These are phyloP conservation scores for Colletotrichum tanaceti DNA, from an alignment of 2,329 filamentous ascomycete genomes.

Conservation along the genomic window DNA sequence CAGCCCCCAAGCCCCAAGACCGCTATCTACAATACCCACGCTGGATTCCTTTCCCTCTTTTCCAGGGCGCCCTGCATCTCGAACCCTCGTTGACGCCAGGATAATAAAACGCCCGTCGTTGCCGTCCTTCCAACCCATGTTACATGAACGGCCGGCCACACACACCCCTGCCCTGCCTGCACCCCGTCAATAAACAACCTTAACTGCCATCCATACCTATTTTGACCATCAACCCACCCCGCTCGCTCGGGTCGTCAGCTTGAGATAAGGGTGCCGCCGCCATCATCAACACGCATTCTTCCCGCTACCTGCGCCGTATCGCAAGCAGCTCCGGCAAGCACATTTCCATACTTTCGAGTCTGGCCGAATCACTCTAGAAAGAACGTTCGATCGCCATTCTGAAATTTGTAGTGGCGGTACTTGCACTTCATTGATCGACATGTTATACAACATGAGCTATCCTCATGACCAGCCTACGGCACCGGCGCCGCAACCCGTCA, in stretches of 20 bases:
- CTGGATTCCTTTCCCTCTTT: not conserved
- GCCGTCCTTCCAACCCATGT: not conserved
- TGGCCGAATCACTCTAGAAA: not conserved
- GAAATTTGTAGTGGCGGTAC: not conserved
- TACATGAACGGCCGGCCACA: not conserved
- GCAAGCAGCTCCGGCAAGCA: not conserved
- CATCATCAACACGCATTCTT: not conserved
- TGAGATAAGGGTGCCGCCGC: constrained; percentile 1
- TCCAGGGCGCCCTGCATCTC: not conserved
- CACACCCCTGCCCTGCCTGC: not conserved
- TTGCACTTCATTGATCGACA: constrained; percentile 30
- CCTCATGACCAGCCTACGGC: constrained; percentile 41
- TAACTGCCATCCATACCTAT: constrained; percentile 9
- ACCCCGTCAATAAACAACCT: constrained; percentile 9
- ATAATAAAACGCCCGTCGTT: not conserved
- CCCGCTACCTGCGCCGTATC: not conserved
- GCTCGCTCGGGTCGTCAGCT: not conserved
- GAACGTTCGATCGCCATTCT: not conserved
- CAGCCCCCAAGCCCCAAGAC: constrained; percentile 30
- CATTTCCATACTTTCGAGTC: not conserved
- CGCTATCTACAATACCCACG: not conserved
- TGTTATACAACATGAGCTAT: constrained; percentile 46
- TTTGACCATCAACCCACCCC: constrained; percentile 12
- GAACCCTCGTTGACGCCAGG: constrained; percentile 8
- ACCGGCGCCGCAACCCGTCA: constrained; percentile 20